Evolutionary conservation across 306 rosid genomes (phyloP), one percentile per base, ranked within the genome.

Genomic region (Dryas alaskensis): DNA sequence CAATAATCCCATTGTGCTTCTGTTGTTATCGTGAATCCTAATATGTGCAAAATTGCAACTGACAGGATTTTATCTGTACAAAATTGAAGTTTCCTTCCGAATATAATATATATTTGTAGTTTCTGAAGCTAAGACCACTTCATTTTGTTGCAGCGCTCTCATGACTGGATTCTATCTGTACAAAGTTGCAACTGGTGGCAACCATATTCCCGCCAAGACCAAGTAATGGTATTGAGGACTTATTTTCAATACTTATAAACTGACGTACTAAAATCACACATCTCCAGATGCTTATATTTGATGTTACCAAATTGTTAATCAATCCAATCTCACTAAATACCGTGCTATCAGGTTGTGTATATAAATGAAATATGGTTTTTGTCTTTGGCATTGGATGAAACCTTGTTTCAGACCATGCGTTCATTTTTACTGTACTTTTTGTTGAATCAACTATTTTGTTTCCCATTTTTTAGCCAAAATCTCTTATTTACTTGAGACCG

Each of bases 111-210:
- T 42, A 19, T 57, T 25, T 22, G 9, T 17, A 25, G 54, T 44
- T 45, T 58, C 10, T 58, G 27, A 59, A 58, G 25, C 57, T 58
- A 16, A 43, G 57, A 59, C 60, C 31, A 64, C 52, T 76, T 47
- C 60, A 4, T 78, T 62, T 78, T 67, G 52, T 22, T 86, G 90
- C 90, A 92, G 95, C 61, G 89, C 84, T 75, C 69, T 92, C 67
- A 90, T 92, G 97, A 88, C 91, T 22, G 67, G 50, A 14, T 92
- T 92, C 82, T 92, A 88, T 84, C 81, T 89, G 78, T 87, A 59
- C 95, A 92, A 92, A 89, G 69, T 88, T 48, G 90, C 85, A 71
- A 90, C 86, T 2, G 98, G 98, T 14, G 98, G 98, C 79, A 92
- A 92, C 84, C 94, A 88, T 73, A 72, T 92, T 75, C 88, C 92